Percentiles rank a stretch among this genome's conserved stretches.
Conservation (phyloP, 495 filamentous ascomycete genomes). For the Aspergillus kassunensis region DNA sequence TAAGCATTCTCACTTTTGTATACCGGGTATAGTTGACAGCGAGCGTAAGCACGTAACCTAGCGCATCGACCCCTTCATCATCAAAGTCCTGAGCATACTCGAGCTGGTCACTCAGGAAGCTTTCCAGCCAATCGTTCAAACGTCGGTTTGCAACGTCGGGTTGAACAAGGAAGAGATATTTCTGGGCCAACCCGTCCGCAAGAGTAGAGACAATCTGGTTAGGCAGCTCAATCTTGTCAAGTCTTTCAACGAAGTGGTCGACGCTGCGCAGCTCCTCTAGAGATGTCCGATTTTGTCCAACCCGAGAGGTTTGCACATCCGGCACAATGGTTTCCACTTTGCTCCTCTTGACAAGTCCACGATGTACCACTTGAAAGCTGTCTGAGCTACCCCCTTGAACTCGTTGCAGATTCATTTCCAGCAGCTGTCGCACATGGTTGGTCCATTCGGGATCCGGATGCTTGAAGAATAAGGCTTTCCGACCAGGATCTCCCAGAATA, state of each 20-base stretch:
- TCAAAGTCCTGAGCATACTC: constrained; percentile 48
- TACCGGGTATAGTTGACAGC: constrained; percentile 56
- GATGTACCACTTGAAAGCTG: constrained; percentile 43
- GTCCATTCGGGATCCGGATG: constrained; percentile 79
- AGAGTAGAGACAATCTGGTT: constrained; percentile 76
- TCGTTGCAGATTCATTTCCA: constrained; percentile 49
- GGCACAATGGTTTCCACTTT: constrained; percentile 56
- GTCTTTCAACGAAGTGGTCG: constrained; percentile 65
- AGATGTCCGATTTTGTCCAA: constrained; percentile 45
- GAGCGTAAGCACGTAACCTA: constrained; percentile 50
- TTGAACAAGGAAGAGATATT: constrained; percentile 63
- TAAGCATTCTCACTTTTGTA: constrained; percentile 53
- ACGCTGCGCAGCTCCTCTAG: constrained; percentile 76
- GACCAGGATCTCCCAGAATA: constrained; percentile 60
- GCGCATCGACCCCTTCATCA: constrained; percentile 42
- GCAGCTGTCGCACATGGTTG: constrained; percentile 60
- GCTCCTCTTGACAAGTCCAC: constrained; percentile 40
- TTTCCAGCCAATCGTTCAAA: constrained; percentile 62
- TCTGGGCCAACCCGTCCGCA: constrained; percentile 73
- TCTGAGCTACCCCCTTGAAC: constrained; percentile 25
- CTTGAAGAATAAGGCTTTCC: constrained; percentile 47
- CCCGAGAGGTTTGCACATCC: constrained; percentile 68
- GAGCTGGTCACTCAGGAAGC: constrained; percentile 56
- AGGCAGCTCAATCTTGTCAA: constrained; percentile 77
- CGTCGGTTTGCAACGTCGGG: constrained; percentile 52